phyloP scores from a whole-genome alignment of 2,329 filamentous ascomycete genomes.

The Didymella glomerata region DNA sequence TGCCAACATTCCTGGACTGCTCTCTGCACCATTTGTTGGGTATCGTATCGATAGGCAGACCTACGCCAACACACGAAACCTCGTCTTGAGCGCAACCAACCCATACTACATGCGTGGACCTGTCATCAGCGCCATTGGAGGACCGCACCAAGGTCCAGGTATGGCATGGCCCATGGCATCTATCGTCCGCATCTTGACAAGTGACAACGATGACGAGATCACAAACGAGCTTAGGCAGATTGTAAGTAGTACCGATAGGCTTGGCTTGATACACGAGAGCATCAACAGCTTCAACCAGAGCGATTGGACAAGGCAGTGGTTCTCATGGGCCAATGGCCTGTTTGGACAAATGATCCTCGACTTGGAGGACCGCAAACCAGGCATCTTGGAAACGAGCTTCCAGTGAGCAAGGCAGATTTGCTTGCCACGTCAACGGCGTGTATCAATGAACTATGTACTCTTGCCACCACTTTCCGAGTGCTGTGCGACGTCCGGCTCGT shows the following conservation, averaged over 20 bases:
- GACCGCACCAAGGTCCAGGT: constrained; percentile 58
- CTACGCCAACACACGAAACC: constrained; percentile 57
- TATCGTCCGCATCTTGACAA: constrained; percentile 62
- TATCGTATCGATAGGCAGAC: constrained; percentile 58
- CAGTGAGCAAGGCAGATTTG: constrained; percentile 41
- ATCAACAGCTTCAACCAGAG: constrained; percentile 58
- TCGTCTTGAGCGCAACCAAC: constrained; percentile 57
- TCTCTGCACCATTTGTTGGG: constrained; percentile 70
- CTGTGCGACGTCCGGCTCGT: background rate
- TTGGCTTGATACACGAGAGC: constrained; percentile 62
- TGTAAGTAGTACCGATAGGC: constrained; percentile 57
- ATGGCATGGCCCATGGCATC: constrained; percentile 62
- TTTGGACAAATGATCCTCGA: constrained; percentile 61
- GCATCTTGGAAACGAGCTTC: constrained; percentile 55
- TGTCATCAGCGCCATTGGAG: constrained; percentile 58
- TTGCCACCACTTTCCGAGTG: constrained; percentile 5
- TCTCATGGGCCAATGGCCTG: constrained; percentile 62
- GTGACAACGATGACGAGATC: constrained; percentile 58
- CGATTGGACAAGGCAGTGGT: constrained; percentile 61
- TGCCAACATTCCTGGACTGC: constrained; percentile 73
- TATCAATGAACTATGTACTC: constrained; percentile 1
- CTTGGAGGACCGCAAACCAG: constrained; percentile 55
- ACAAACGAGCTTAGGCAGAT: constrained; percentile 55
- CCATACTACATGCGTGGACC: constrained; percentile 62
- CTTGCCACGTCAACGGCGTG: constrained; percentile 7